A percentile compares a stretch with the other conserved stretches of the same genome.
Evolutionary conservation across 202 grass and related monocot species (phyloP).

Genomic region (Bolboschoenoplectus hybrid): DNA sequence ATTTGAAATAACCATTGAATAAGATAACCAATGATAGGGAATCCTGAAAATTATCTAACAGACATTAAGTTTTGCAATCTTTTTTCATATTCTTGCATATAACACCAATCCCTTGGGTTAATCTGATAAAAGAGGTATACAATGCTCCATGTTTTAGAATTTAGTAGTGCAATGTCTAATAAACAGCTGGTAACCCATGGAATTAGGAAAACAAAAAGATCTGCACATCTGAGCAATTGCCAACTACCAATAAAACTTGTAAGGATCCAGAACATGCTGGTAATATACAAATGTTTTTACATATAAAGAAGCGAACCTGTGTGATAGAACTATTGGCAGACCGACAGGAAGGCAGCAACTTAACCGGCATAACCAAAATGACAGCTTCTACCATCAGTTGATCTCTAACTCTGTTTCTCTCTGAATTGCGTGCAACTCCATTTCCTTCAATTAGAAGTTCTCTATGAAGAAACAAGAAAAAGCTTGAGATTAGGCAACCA

Average conservation of each 20-base stretch:
- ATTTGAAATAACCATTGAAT: slow-evolving; percentile 10
- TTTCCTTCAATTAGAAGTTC: slow-evolving; percentile 28
- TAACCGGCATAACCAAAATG: slow-evolving; percentile 27
- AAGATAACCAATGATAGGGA: not conserved
- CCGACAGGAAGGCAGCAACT: slow-evolving; percentile 29
- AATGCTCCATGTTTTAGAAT: not conserved
- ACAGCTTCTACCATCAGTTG: slow-evolving; percentile 31
- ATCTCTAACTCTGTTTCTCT: slow-evolving; percentile 38
- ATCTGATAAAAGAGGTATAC: not conserved
- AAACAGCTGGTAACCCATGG: not conserved
- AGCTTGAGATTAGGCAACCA: not conserved
- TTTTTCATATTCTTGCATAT: not conserved
- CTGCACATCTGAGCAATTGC: not conserved
- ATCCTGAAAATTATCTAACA: slow-evolving; percentile 7
- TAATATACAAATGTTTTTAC: slow-evolving; percentile 2
- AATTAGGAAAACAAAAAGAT: not conserved
- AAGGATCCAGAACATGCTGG: not conserved
- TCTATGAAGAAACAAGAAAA: slow-evolving; percentile 23
- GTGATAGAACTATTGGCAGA: not conserved
- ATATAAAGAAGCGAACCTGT: slow-evolving; percentile 24
- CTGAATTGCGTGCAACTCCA: slow-evolving; percentile 31
- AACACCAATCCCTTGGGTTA: not conserved
- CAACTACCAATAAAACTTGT: not conserved
- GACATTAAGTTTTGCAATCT: slow-evolving; percentile 10
- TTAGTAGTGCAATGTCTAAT: not conserved